Percentiles rank a stretch among this genome's conserved stretches.
Conservation (phyloP, 305 asterid species). For the Rubia peregrina region DNA sequence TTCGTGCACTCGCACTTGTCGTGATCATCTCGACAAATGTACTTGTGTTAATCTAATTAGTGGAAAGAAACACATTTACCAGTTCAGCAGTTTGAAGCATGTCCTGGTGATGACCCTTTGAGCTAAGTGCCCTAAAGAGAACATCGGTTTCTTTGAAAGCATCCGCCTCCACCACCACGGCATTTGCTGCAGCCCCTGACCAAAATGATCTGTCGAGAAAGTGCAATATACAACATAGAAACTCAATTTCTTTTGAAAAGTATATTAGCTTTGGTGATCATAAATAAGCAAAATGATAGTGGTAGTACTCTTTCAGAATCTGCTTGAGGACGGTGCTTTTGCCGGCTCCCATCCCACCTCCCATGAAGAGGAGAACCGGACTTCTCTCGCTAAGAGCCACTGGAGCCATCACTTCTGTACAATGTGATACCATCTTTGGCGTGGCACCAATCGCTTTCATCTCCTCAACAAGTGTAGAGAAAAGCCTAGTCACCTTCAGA, state of each 20-base stretch:
- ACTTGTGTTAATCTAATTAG: neutral
- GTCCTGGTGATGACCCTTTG: slow-evolving; percentile 79
- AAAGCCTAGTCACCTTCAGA: slow-evolving; percentile 58
- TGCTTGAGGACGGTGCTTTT: slow-evolving; percentile 96
- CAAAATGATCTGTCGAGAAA: slow-evolving; percentile 61
- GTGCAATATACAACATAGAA: neutral
- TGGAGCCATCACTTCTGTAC: slow-evolving; percentile 77
- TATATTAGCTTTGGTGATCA: neutral
- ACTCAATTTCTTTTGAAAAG: too few relatives aligned
- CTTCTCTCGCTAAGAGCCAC: slow-evolving; percentile 64
- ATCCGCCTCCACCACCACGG: slow-evolving; percentile 91
- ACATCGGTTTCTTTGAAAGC: slow-evolving; percentile 94
- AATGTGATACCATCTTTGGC: slow-evolving; percentile 28
- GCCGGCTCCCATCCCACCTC: slow-evolving; percentile 99
- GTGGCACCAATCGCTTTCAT: slow-evolving; percentile 60
- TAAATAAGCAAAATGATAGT: neutral
- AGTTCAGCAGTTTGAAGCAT: slow-evolving; percentile 97
- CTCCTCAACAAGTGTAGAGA: slow-evolving; percentile 77
- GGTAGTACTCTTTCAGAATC: slow-evolving; percentile 68
- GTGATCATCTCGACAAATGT: neutral
- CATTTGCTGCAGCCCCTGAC: slow-evolving; percentile 64
- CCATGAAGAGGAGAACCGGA: slow-evolving; percentile 91
- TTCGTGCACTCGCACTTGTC: too few relatives aligned
- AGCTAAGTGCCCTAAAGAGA: slow-evolving; percentile 70
- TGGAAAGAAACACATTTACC: slow-evolving; percentile 27